phyloP scores from a whole-genome alignment of 2,329 filamentous ascomycete species.

The Penicillium psychrosexuale region DNA sequence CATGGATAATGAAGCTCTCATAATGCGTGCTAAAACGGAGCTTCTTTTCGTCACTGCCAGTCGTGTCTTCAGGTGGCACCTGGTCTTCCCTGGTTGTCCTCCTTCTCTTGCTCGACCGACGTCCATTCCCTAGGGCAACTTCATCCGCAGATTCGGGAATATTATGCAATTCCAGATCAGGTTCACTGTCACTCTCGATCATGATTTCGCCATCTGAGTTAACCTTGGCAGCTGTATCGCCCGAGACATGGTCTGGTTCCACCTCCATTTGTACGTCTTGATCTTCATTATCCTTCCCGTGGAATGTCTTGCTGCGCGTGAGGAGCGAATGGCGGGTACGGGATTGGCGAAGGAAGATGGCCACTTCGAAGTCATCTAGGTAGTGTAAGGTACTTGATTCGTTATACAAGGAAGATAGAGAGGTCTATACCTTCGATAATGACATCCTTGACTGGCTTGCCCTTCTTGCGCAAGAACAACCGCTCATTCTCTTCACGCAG shows the following conservation, averaged over 20 bases:
- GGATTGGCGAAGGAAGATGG: conserved; percentile 86
- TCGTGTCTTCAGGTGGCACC: background rate
- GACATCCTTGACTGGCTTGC: conserved; percentile 82
- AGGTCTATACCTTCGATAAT: conserved; percentile 66
- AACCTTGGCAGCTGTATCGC: background rate
- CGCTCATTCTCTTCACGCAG: conserved; percentile 76
- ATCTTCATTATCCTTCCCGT: conserved; percentile 43
- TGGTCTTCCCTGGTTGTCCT: background rate
- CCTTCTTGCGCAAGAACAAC: conserved; percentile 64
- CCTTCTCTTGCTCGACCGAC: background rate
- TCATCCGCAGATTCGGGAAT: conserved; percentile 54
- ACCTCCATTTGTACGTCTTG: background rate
- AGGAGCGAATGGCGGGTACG: conserved; percentile 81
- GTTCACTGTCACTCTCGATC: conserved; percentile 62
- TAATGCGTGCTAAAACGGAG: conserved; percentile 80
- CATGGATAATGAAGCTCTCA: conserved; percentile 94
- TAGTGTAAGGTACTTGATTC: conserved; percentile 78
- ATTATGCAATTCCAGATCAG: conserved; percentile 46
- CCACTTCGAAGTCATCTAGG: conserved; percentile 97
- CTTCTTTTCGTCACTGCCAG: conserved; percentile 80
- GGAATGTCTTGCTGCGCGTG: conserved; percentile 77
- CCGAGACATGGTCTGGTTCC: conserved; percentile 27
- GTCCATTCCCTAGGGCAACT: background rate
- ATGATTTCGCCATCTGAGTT: conserved; percentile 41
- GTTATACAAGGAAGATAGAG: too few relatives aligned